Evolutionary conservation across 2,329 filamentous ascomycete genomes (phyloP).

Genomic region (Fusarium guadeloupense): DNA sequence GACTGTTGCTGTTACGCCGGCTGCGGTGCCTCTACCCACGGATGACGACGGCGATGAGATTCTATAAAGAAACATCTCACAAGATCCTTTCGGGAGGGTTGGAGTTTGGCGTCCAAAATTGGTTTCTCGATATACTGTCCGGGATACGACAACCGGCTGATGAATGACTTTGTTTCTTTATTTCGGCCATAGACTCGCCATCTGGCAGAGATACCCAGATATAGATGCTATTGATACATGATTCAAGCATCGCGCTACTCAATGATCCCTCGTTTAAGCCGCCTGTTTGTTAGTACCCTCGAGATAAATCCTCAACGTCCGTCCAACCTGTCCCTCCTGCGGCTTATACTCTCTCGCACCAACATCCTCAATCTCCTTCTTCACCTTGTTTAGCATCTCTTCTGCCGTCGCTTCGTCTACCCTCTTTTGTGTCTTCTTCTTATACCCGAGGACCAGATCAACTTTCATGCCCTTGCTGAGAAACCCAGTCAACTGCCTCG

Average conservation of each 20-base stretch:
- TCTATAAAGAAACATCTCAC: conserved; percentile 33
- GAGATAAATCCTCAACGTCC: conserved; percentile 55
- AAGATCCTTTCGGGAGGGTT: conserved; percentile 13
- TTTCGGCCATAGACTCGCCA: conserved; percentile 30
- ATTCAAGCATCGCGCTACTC: conserved; percentile 3
- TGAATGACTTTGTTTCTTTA: conserved; percentile 30
- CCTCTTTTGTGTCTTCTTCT: conserved; percentile 68
- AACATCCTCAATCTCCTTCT: conserved; percentile 46
- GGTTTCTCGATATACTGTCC: conserved; percentile 22
- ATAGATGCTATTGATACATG: conserved; percentile 35
- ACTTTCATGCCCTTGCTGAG: conserved; percentile 79
- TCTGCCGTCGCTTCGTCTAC: conserved; percentile 69
- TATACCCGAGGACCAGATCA: conserved; percentile 71
- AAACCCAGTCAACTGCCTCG: conserved; percentile 74
- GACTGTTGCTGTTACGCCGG: neutral
- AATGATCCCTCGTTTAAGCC: neutral
- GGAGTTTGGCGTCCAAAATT: conserved; percentile 45
- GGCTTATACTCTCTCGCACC: conserved; percentile 56
- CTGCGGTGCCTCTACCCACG: conserved; percentile 16
- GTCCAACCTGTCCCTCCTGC: conserved; percentile 56
- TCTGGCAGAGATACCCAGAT: conserved; percentile 36
- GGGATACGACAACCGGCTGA: conserved; percentile 23
- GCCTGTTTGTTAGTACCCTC: conserved; percentile 46
- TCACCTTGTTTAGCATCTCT: conserved; percentile 59
- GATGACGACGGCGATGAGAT: conserved; percentile 50